These are phyloP conservation scores for Waltiozyma sp. DNA, from an alignment of 1,139 yeast species.

Conservation along the genomic window DNA sequence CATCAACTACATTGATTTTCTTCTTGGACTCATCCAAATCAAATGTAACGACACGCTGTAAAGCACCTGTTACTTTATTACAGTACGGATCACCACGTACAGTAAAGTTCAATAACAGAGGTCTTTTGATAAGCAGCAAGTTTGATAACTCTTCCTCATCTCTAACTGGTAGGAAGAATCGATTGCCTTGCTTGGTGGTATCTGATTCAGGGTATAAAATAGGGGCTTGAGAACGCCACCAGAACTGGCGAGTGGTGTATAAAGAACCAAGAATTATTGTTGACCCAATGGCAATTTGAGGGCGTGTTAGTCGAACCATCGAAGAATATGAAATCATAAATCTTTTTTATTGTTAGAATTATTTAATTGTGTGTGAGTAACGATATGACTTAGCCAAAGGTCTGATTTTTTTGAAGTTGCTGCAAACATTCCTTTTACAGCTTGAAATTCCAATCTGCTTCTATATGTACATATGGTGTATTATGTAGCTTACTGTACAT, in stretches of 20 bases:
- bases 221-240: constrained; percentile 18
- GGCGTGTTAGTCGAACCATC: constrained; percentile 11
- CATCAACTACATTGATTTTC: constrained; percentile 52
- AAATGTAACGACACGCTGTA: constrained; percentile 43
- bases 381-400: neutral
- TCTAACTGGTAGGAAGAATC: constrained; percentile 34
- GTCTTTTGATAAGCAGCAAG: constrained; percentile 41
- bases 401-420: too few species aligned
- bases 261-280: constrained; percentile 14
- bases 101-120: constrained; percentile 65
- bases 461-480: too few species aligned
- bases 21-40: constrained; percentile 31
- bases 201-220: constrained; percentile 23
- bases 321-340: neutral
- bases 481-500: too few species aligned
- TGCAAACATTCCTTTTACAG: too few species aligned
- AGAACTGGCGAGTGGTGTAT: constrained; percentile 14
- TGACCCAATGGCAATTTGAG: constrained; percentile 16
- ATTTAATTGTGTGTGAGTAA: neutral
- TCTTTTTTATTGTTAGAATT: neutral
- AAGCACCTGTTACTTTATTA: constrained; percentile 51
- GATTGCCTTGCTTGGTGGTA: constrained; percentile 19
- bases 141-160: constrained; percentile 45
- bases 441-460: too few species aligned
- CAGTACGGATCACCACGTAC: constrained; percentile 53